These are phyloP conservation scores for Cyberlindnera mycetangii DNA, from an alignment of 805 yeast genomes.

Conservation along the genomic window DNA sequence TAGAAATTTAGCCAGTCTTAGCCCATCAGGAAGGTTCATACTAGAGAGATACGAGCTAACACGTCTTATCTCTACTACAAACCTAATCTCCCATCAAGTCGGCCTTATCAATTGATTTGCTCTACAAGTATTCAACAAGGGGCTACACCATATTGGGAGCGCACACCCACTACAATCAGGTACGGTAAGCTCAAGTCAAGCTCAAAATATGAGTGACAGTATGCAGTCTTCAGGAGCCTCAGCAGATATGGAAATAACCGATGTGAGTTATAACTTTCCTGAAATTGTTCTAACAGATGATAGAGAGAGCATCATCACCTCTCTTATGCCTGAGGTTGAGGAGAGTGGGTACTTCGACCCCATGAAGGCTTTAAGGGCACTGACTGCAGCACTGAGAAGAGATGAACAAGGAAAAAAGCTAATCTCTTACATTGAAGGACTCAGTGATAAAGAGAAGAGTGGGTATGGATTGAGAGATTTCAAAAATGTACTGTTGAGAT, in stretches of 20 bases:
- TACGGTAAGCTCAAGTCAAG: no score
- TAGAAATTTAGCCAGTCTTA: no score
- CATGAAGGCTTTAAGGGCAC: background rate
- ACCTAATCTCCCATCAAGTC: no score
- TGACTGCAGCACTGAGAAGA: background rate
- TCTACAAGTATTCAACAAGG: no score
- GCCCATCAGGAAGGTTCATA: no score
- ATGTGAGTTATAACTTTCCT: background rate
- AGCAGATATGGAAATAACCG: background rate
- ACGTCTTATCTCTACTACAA: no score
- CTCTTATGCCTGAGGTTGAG: background rate
- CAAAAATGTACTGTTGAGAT: background rate
- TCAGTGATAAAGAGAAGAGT: background rate
- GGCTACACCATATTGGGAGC: no score
- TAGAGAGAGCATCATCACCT: background rate
- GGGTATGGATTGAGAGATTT: background rate
- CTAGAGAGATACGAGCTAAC: no score
- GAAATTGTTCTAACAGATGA: background rate
- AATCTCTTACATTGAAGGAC: background rate
- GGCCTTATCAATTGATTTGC: no score
- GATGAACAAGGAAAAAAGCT: background rate
- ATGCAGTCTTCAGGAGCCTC: background rate
- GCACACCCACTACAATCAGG: no score
- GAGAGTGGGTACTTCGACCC: background rate
- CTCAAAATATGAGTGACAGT: no score